Evolutionary conservation across 2,329 filamentous ascomycete genomes (phyloP), one percentile per base, ranked within the genome.

Genomic region (Saccharata proteae): DNA sequence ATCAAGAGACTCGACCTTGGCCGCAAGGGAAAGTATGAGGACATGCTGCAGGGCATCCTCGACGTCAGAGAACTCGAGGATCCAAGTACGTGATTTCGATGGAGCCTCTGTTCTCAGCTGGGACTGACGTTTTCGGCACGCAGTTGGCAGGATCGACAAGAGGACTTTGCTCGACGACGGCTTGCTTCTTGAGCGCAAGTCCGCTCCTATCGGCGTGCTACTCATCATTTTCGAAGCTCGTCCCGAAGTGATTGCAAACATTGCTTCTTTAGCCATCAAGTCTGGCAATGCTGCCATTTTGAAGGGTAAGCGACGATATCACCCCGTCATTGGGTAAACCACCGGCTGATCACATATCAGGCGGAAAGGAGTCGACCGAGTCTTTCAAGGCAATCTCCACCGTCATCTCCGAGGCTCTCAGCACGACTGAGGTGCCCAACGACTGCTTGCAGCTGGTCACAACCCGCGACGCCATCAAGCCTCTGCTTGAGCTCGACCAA

Each of bases 161-260:
- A 75, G 80, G 40, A 96, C 85, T 26, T 71, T 77, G 35, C 70
- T 98, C 8, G 90, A 96, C 54, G 80, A 94, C 44, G 80, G 77
- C 32, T 69, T 98, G 32, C 69, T 78, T 31, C 69, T 98, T 37
- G 84, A 93, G 52, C 77, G 86, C 40, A 80, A 93, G 27, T 85
- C 83, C 23, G 93, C 84, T 52, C 90, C 90, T 5, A 96, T 98
- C 44, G 90, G 90, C 37, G 86, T 96, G n/a, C 72, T 98, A 24
- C 71, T 98, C 43, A 90, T 98, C 59, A 96, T 98, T 50, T 98
- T 98, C 51, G 90, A 98, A 61, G 90, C 90, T 20, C 80, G 90
- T 6, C 90, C 90, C 5, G 90, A 98, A 60, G 90, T 98, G 42
- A 94, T 98, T 50, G 90, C 88, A 51, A 98, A 98, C 57, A 96